Base-by-base conservation (phyloP, 768 basidiomycete species). In the Leccinum longicurvipes region DNA sequence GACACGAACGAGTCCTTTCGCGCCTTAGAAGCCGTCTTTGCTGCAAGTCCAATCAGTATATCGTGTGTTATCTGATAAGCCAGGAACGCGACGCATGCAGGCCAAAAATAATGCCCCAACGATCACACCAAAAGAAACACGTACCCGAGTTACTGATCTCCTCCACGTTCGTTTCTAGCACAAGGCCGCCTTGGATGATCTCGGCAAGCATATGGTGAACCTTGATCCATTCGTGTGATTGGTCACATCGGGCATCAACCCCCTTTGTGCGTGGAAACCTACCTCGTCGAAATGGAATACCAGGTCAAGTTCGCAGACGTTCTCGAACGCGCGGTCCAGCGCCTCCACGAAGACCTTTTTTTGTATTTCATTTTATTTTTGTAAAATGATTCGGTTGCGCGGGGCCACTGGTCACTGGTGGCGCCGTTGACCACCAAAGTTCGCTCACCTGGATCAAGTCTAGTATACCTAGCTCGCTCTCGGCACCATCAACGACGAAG, bases 201-300 rank as follows among this genome's bases (percentile, higher is more conserved):
- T 98, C 97, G n/a, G 88, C 80, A 46, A 99, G 81, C 51, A 98
- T 93, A 62, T 96, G 90, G 66, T 98, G 95, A 4, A 90, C 95
- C 93, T 64, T 31, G 50, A 39, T 17, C 8, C 44, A 7, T 53
- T n/a, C 24, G 41, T n/a, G 45, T 54, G 39, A 64, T 25, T 46
- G 19, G 19, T 44, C 49, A n/a, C n/a, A 56, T 34, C 45, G 10
- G 14, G 41, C 21, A 9, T 25, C 47, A 48, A 11, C 17, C 24
- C 19, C 42, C 28, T 47, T 29, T 17, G 23, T 15, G 19, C 41
- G 27, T 52, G 12, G 10, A 49, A 29, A 61, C 80, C 29, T 62
- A 92, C 95, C 80, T 98, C 94, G 70, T 98, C 97, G 66, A 98
- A 99, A 71, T 98, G 95, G 72, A 98, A 99, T 50, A 99, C 95